Evolutionary conservation across 805 yeast species (phyloP).

Genomic region (Yarrowia osloensis): DNA sequence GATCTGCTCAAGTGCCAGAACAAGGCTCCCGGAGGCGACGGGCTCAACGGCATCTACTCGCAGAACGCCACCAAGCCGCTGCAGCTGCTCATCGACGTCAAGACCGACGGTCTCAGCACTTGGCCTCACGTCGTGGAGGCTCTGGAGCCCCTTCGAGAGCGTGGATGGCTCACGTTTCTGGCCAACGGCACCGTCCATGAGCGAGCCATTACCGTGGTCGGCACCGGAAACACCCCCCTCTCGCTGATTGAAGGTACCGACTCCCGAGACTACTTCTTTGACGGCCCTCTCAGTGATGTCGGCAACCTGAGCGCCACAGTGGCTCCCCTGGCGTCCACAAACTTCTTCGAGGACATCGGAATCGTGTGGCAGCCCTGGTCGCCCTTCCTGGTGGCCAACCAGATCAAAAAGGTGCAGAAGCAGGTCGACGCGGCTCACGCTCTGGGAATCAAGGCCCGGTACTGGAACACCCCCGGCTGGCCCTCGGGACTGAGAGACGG

Average conservation of each 20-base stretch:
- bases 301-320: conserved; percentile 37
- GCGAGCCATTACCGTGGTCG: conserved; percentile 63
- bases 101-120: conserved; percentile 50
- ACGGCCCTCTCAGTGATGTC: conserved; percentile 50
- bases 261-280: conserved; percentile 50
- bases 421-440: conserved; percentile 37
- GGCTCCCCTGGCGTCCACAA: conserved; percentile 46
- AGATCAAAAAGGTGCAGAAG: conserved; percentile 10
- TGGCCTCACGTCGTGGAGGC: conserved; percentile 50
- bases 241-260: conserved; percentile 41
- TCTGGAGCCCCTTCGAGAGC: conserved; percentile 51
- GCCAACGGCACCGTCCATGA: conserved; percentile 42
- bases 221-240: conserved; percentile 66
- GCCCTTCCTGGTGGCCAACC: conserved; percentile 13
- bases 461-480: conserved; percentile 77
- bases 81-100: conserved; percentile 63
- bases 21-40: neutral
- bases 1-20: conserved; percentile 31
- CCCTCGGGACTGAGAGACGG: conserved; percentile 51
- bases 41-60: conserved; percentile 27
- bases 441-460: conserved; percentile 54
- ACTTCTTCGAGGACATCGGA: conserved; percentile 39
- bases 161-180: conserved; percentile 54
- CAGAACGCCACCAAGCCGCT: conserved; percentile 42
- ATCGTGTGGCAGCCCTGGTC: conserved; percentile 38